Base-by-base conservation (phyloP, 306 rosid genomes). In the Aeschynomene evenia region DNA sequence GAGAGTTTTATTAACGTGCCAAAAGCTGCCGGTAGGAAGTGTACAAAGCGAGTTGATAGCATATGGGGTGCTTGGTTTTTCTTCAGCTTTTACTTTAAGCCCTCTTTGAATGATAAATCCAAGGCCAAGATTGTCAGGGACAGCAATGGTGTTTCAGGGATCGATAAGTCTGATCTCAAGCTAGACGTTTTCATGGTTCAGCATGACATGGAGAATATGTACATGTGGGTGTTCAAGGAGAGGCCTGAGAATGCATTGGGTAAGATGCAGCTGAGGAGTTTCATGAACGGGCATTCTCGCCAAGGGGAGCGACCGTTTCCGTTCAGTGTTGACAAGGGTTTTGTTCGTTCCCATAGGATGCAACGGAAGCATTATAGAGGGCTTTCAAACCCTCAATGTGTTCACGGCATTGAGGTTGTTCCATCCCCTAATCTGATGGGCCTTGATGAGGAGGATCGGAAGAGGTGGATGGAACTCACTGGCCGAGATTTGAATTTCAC, bases 51-150 rank as follows among this genome's bases (percentile, higher is more conserved):
- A 11, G 19, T 85, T 13, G 98, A 90, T 77, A 86, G 96, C 80
- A 88, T 93, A 60, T 93, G 97, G 98, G 98, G 97, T 20, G 98
- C 98, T 52, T 93, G 98, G 98, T 86, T 93, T 76, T 93, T 93
- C 94, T 93, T 85, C 63, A 90, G 87, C 51, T 93, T 86, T 76
- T 93, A 93, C 85, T 93, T 93, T 69, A 90, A 88, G 86, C 93
- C 98, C 2, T 70, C 88, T 2, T 39, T 90, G 81, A 85, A 71
- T 26, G 96, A 90, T 50, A 90, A 88, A 67, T 88, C 93, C 0
- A 93, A 90, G 82, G 93, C 96, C 39, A 89, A 88, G 81, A 86
- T 88, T 72, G 63, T 84, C 24, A 75, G 85, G 49, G 95, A 89
- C 71, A 75, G 85, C 78, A 87, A 87, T 11, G 95, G 92, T 14